Conservation (phyloP, 805 yeast genomes). For the Clavispora carvajalis region DNA sequence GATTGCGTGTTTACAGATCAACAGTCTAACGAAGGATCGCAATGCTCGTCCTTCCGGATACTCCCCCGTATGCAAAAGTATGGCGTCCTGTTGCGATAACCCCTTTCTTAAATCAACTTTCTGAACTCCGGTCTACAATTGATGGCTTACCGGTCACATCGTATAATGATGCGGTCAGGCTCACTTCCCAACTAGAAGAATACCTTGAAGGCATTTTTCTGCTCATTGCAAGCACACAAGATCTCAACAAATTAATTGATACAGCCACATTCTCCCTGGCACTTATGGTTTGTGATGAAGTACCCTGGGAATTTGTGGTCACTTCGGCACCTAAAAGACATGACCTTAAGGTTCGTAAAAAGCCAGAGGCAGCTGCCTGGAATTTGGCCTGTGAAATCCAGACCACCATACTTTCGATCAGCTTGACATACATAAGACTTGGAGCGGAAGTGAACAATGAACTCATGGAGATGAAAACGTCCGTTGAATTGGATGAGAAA, state of each 20-base stretch:
- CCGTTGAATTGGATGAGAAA: conserved; percentile 16
- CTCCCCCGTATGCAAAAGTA: conserved; percentile 25
- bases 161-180: conserved; percentile 25
- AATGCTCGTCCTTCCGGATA: conserved; percentile 32
- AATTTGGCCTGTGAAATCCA: conserved; percentile 27
- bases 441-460: conserved; percentile 34
- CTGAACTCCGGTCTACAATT: conserved; percentile 16
- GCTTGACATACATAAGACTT: conserved; percentile 26
- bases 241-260: not conserved
- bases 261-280: not conserved
- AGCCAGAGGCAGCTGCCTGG: conserved; percentile 19
- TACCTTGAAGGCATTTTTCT: conserved; percentile 26
- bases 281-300: not conserved
- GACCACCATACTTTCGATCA: conserved; percentile 17
- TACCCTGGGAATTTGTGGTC: conserved; percentile 7
- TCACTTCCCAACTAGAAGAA: conserved; percentile 28
- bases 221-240: not conserved
- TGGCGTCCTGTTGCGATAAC: conserved; percentile 1
- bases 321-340: not conserved
- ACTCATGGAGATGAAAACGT: conserved; percentile 23
- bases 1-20: not conserved
- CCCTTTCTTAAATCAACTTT: conserved; percentile 8
- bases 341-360: not conserved
- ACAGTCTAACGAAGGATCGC: not conserved
- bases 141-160: conserved; percentile 5